Evolutionary conservation across 2,329 filamentous ascomycete species (phyloP).

Genomic region (Podosphaera fusca): DNA sequence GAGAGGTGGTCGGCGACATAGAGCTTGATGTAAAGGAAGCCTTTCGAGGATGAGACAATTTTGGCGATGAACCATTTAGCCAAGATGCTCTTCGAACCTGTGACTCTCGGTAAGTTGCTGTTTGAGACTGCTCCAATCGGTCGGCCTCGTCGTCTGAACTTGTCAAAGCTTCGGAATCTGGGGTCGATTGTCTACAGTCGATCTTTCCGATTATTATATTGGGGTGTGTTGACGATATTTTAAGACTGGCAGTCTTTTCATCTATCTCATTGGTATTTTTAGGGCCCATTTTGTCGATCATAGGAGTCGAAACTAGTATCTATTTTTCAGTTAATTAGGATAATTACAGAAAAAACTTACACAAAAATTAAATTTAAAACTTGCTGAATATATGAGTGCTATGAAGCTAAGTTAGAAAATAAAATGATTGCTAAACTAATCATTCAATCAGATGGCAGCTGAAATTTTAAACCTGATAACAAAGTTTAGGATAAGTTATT

Average conservation of each 20-base stretch:
- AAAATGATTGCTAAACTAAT: no score
- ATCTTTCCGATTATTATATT: constrained; percentile 51
- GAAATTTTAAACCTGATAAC: no score
- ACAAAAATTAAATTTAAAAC: no score
- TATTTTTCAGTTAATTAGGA: no score
- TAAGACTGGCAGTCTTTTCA: constrained; percentile 12
- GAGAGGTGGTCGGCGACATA: constrained; percentile 58
- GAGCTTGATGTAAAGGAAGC: constrained; percentile 53
- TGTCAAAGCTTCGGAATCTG: constrained; percentile 78
- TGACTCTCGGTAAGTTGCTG: constrained; percentile 28
- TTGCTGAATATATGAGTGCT: no score
- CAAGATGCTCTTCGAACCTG: constrained; percentile 56
- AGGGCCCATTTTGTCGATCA: no score
- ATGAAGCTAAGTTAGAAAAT: no score
- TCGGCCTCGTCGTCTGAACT: constrained; percentile 88
- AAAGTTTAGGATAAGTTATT: no score
- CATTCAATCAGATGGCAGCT: no score
- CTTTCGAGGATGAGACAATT: constrained; percentile 41
- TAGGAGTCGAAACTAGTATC: no score
- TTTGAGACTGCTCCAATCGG: constrained; percentile 27
- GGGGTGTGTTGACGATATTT: constrained; percentile 32
- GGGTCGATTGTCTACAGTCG: constrained; percentile 61
- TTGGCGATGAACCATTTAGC: constrained; percentile 59
- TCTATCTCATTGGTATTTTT: background rate
- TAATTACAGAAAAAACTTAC: no score